phyloP scores from a whole-genome alignment of 1,284 basidiomycete genomes.

The Papiliotrema nemorosa region DNA sequence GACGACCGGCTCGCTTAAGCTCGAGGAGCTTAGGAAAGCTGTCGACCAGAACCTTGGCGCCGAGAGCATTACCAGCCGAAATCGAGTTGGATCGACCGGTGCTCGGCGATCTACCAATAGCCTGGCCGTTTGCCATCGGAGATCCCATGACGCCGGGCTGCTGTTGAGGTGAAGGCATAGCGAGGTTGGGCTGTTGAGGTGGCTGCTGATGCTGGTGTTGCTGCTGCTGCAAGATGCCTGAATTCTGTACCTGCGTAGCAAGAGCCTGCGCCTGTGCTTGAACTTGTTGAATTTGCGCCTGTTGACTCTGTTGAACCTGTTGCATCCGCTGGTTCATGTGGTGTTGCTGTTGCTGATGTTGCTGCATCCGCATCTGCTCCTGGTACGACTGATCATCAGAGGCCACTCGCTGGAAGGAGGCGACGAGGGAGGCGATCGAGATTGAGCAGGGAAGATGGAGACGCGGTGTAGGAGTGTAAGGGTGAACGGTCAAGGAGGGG shows the following conservation, averaged over 20 bases:
- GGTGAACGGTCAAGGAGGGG: background rate
- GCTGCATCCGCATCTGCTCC: constrained; percentile 21
- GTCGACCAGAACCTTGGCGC: constrained; percentile 23
- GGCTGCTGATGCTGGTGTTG: constrained; percentile 7
- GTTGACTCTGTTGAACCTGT: constrained; percentile 9
- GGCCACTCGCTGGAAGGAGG: background rate
- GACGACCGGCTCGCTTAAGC: constrained; percentile 26
- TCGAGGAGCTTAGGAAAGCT: constrained; percentile 36
- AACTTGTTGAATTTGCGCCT: constrained; percentile 4
- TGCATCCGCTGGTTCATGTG: constrained; percentile 17
- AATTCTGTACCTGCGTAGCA: background rate
- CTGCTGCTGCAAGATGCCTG: background rate
- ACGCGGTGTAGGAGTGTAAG: background rate
- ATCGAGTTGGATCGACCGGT: background rate
- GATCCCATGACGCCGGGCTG: constrained; percentile 1
- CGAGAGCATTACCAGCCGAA: background rate
- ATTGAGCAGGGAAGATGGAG: background rate
- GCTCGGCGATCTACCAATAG: constrained; percentile 19
- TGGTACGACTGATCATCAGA: constrained; percentile 15
- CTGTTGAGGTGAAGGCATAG: constrained; percentile 3
- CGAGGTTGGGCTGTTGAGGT: background rate
- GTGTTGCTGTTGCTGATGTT: constrained; percentile 11
- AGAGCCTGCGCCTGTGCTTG: background rate
- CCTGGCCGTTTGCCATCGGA: constrained; percentile 2
- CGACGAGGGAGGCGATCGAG: background rate